These are phyloP conservation scores for Bombardia bombarda DNA, from an alignment of 495 filamentous ascomycete genomes.

Conservation along the genomic window DNA sequence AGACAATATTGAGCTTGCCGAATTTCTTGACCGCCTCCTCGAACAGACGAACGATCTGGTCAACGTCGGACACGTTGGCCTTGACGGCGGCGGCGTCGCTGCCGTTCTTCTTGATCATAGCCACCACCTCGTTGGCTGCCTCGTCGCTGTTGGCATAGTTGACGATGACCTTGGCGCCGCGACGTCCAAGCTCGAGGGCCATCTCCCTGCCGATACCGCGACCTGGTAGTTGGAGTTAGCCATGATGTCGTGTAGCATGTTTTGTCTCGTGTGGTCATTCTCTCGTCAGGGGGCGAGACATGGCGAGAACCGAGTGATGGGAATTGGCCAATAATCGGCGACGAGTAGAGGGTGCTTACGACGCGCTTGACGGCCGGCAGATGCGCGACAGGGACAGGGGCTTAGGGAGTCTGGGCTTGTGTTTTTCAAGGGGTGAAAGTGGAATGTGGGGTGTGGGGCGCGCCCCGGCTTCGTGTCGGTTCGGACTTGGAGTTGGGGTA, in stretches of 20 bases:
- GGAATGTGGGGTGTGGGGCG: constrained; percentile 5
- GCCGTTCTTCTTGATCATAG: constrained; percentile 49
- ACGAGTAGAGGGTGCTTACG: too few species aligned
- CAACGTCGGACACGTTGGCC: constrained; percentile 67
- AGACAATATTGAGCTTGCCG: constrained; percentile 60
- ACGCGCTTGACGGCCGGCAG: too few species aligned
- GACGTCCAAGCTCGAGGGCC: constrained; percentile 66
- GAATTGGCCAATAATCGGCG: too few species aligned
- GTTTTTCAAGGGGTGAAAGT: too few species aligned
- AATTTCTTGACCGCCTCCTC: constrained; percentile 55
- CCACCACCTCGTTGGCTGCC: constrained; percentile 55
- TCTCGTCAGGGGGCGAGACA: too few species aligned
- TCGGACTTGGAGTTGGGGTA: constrained; percentile 33
- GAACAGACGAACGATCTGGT: constrained; percentile 44
- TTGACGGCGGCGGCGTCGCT: constrained; percentile 58
- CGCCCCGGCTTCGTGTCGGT: not conserved
- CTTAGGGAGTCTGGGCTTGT: too few species aligned
- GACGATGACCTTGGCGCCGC: constrained; percentile 67
- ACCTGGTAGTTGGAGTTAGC: constrained; percentile 24
- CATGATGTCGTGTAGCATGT: too few species aligned
- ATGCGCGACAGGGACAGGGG: too few species aligned
- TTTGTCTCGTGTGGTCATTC: too few species aligned
- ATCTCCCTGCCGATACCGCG: constrained; percentile 73
- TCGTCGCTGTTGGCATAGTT: constrained; percentile 63
- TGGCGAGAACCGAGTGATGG: too few species aligned